Percentiles rank a stretch among this genome's conserved stretches.
phyloP scores from a whole-genome alignment of 164 flowering plant species.

The Echeveria elegans region DNA sequence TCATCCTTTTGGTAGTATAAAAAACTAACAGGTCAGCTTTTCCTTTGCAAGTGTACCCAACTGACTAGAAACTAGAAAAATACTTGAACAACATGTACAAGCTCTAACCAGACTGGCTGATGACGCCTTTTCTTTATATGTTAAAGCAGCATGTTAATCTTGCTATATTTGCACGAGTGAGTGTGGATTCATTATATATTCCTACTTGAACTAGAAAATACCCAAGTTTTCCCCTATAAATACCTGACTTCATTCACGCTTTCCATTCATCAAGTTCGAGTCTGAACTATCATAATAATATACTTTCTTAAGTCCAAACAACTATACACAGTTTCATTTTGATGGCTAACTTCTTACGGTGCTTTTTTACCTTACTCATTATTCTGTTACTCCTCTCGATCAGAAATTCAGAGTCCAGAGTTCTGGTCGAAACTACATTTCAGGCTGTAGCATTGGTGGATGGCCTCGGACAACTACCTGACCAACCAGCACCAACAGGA shows the following conservation, averaged over 20 bases:
- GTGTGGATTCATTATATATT: not conserved
- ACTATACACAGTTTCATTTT: too few species aligned
- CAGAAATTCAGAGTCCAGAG: conserved; percentile 10
- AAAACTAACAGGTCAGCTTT: not conserved
- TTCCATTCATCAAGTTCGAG: not conserved
- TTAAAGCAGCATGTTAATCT: not conserved
- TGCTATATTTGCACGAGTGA: not conserved
- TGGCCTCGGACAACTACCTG: not conserved
- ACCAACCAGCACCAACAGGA: not conserved
- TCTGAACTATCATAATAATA: not conserved
- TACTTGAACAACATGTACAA: not conserved
- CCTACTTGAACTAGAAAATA: not conserved
- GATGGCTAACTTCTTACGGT: not conserved
- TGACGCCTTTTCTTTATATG: not conserved
- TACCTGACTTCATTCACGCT: not conserved
- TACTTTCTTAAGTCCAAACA: not conserved
- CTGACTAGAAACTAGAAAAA: conserved; percentile 6
- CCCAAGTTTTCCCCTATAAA: not conserved
- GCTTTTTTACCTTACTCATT: not conserved
- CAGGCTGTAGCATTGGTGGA: not conserved
- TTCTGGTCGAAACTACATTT: conserved; percentile 9
- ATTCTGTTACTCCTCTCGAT: too few species aligned
- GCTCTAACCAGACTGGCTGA: conserved; percentile 11
- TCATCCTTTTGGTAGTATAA: not conserved
- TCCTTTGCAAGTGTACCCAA: not conserved